These are phyloP conservation scores for Salvia miltiorrhiza DNA, from an alignment of 257 asterid species.

Conservation along the genomic window DNA sequence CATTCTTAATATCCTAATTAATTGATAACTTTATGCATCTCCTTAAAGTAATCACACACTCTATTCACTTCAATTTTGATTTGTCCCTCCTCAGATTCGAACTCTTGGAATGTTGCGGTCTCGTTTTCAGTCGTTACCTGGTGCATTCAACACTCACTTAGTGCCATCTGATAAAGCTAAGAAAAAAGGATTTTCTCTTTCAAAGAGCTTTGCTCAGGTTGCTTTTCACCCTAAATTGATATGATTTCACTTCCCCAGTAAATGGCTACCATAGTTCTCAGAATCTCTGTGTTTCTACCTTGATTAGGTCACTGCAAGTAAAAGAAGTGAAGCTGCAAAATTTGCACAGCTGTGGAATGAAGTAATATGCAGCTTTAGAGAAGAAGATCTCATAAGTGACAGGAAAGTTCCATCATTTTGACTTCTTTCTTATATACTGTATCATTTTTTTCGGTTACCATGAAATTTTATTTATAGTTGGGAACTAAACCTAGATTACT, in stretches of 20 bases:
- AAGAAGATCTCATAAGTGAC: constrained; percentile 95
- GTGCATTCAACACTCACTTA: constrained; percentile 87
- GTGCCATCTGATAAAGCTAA: constrained; percentile 70
- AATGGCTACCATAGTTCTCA: constrained; percentile 15
- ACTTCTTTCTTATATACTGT: constrained; percentile 12
- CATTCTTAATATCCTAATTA: background rate
- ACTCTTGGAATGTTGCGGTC: constrained; percentile 96
- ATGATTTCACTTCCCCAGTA: constrained; percentile 12
- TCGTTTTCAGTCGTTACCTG: constrained; percentile 91
- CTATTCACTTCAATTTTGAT: constrained; percentile 10
- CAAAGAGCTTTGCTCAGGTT: constrained; percentile 72
- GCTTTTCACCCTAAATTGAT: constrained; percentile 21
- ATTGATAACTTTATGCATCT: constrained; percentile 1
- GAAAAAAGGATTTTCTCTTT: constrained; percentile 65
- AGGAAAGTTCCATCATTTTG: constrained; percentile 49
- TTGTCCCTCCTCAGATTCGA: constrained; percentile 63
- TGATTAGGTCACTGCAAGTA: constrained; percentile 61
- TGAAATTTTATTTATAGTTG: background rate
- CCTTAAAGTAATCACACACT: constrained; percentile 7
- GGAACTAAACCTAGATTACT: constrained; percentile 34
- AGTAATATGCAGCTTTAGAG: constrained; percentile 88
- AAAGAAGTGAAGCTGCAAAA: constrained; percentile 93
- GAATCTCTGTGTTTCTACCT: constrained; percentile 2
- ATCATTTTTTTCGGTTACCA: background rate
- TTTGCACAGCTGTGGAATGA: constrained; percentile 98